Conservation (phyloP, 495 filamentous ascomycete species). For the Cercophora sp. region DNA sequence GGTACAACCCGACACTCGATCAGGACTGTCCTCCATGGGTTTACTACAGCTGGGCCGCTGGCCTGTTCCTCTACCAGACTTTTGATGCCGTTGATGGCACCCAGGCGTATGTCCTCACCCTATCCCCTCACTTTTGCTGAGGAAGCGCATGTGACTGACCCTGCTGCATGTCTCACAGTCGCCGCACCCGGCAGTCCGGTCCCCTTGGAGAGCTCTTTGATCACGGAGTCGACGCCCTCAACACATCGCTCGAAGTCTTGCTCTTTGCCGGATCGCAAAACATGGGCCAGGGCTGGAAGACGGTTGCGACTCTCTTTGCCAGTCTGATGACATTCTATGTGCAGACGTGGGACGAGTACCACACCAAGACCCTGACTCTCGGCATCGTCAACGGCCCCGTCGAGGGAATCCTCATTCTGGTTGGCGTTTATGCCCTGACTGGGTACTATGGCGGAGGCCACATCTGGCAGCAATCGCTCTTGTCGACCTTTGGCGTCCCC, state of each 20-base stretch:
- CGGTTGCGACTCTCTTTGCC: conserved; percentile 78
- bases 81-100: conserved; percentile 96
- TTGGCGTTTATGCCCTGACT: conserved; percentile 78
- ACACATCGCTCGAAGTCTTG: conserved; percentile 88
- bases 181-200: conserved; percentile 87
- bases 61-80: conserved; percentile 94
- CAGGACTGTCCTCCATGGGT: conserved; percentile 93
- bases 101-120: conserved; percentile 64
- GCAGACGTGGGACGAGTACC: conserved; percentile 99
- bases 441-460: conserved; percentile 79
- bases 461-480: conserved; percentile 86
- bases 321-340: conserved; percentile 81
- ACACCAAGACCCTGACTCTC: conserved; percentile 90
- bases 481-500: conserved; percentile 66
- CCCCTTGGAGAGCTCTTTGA: conserved; percentile 96
- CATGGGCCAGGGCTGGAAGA: conserved; percentile 88
- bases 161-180: conserved; percentile 41
- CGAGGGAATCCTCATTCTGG: conserved; percentile 85
- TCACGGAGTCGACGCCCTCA: conserved; percentile 94
- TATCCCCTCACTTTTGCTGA: not conserved
- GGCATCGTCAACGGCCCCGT: conserved; percentile 93
- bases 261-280: conserved; percentile 90
- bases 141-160: conserved; percentile 1
- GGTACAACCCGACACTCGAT: conserved; percentile 94
- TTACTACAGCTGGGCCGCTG: conserved; percentile 84